Percentiles rank a stretch among this genome's conserved stretches.
phyloP scores from a whole-genome alignment of 768 basidiomycete species.

The Leucogyrophana mollusca region DNA sequence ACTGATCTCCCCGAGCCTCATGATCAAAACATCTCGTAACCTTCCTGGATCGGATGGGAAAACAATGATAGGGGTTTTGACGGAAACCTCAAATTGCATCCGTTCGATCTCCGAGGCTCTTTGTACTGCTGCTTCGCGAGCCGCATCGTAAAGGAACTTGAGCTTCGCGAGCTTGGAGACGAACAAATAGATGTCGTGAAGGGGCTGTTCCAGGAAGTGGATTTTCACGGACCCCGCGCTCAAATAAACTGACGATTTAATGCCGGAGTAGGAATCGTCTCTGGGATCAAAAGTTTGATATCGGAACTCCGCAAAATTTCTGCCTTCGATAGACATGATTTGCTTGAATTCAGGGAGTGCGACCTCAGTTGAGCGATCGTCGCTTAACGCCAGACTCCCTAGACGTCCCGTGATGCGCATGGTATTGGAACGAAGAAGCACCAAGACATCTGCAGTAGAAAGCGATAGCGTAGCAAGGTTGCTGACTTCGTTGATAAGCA shows the following conservation, averaged over 20 bases:
- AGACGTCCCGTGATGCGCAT: constrained; percentile 79
- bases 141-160: constrained; percentile 93
- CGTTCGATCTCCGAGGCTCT: constrained; percentile 89
- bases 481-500: constrained; percentile 68
- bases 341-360: constrained; percentile 73
- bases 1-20: constrained; percentile 86
- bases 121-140: constrained; percentile 90
- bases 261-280: constrained; percentile 66
- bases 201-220: constrained; percentile 85
- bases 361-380: constrained; percentile 56
- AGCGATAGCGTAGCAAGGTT: constrained; percentile 84
- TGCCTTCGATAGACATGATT: constrained; percentile 89
- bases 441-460: constrained; percentile 84
- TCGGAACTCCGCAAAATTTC: constrained; percentile 89
- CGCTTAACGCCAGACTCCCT: constrained; percentile 79
- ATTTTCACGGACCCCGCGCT: constrained; percentile 88
- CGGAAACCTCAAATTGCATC: constrained; percentile 88
- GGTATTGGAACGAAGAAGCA: constrained; percentile 69
- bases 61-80: constrained; percentile 90
- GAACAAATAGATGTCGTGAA: constrained; percentile 86
- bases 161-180: constrained; percentile 82
- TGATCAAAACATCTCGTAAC: constrained; percentile 67
- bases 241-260: constrained; percentile 81
- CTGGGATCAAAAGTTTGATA: constrained; percentile 88
- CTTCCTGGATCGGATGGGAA: constrained; percentile 70